Evolutionary conservation across 306 rosid genomes (phyloP).

Genomic region (Medicago truncatula): MtrunA17r5.0-ANR NC_053047.1:35116501-35117000

Average conservation of each 20-base stretch:
- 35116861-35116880: no score
- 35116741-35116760: slow-evolving; percentile 90
- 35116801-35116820: no score
- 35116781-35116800: no score
- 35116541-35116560: not conserved
- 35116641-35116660: slow-evolving; percentile 2
- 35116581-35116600: slow-evolving; percentile 16
- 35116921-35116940: no score
- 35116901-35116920: no score
- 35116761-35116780: no score
- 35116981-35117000: no score
- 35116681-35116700: not conserved
- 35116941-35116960: no score
- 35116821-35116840: no score
- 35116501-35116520: slow-evolving; percentile 28
- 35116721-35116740: slow-evolving; percentile 89
- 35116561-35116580: not conserved
- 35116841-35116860: no score
- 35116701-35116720: slow-evolving; percentile 35
- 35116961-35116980: no score
- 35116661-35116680: not conserved
- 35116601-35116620: not conserved
- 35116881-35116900: no score
- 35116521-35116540: slow-evolving; percentile 11
- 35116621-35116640: not conserved